phyloP scores from a whole-genome alignment of 306 rosid genomes.

The Chamaecrista fasciculata region DNA sequence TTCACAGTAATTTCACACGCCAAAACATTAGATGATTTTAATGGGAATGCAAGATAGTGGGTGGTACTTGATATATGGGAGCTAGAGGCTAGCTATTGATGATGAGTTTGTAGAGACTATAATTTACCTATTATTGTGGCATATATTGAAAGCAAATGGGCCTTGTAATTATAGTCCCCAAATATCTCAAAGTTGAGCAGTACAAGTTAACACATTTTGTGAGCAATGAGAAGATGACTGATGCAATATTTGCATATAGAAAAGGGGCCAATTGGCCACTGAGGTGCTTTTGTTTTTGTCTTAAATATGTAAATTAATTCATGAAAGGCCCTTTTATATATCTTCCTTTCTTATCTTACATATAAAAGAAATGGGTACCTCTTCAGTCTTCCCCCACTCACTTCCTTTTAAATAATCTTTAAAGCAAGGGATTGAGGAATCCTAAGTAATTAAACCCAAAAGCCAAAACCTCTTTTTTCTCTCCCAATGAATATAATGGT shows the following conservation, averaged over 20 bases:
- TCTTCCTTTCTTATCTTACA: slow-evolving; percentile 1
- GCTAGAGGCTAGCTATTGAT: slow-evolving; percentile 46
- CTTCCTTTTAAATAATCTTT: slow-evolving; percentile 35
- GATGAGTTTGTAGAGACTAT: slow-evolving; percentile 40
- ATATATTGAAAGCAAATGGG: slow-evolving; percentile 28
- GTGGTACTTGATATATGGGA: slow-evolving; percentile 41
- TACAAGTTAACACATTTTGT: neutral
- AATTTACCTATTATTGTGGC: slow-evolving; percentile 47
- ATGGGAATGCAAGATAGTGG: too few relatives aligned
- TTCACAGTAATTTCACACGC: too few relatives aligned
- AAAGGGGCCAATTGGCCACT: slow-evolving; percentile 35
- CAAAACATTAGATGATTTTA: too few relatives aligned
- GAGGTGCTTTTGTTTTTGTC: slow-evolving; percentile 35
- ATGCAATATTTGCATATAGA: slow-evolving; percentile 13
- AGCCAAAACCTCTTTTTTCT: slow-evolving; percentile 56
- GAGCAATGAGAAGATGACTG: slow-evolving; percentile 34
- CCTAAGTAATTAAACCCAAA: slow-evolving; percentile 66
- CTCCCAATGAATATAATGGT: slow-evolving; percentile 37
- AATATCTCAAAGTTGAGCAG: slow-evolving; percentile 17
- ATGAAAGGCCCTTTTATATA: slow-evolving; percentile 23
- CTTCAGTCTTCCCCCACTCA: slow-evolving; percentile 1
- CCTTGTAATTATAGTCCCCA: slow-evolving; percentile 21
- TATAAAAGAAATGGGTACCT: slow-evolving; percentile 2
- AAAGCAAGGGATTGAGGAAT: slow-evolving; percentile 57
- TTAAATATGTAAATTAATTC: slow-evolving; percentile 25